phyloP scores from a whole-genome alignment of 768 basidiomycete genomes.

The Boletus rufocinnamomeus region DNA sequence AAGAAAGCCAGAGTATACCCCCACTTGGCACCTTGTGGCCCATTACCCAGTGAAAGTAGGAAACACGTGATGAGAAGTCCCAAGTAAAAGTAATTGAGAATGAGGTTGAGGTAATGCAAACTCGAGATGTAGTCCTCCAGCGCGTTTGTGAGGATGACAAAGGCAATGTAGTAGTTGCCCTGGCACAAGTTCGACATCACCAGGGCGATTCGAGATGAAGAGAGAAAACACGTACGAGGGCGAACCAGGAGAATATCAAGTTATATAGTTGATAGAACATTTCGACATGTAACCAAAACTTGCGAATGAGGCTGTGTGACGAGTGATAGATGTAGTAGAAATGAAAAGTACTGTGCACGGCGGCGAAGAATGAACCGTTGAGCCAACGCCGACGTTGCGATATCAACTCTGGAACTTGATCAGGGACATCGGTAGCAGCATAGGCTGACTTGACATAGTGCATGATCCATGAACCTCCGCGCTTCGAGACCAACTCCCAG shows the following conservation, averaged over 20 bases:
- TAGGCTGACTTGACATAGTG: slow-evolving; percentile 97
- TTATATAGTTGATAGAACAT: slow-evolving; percentile 90
- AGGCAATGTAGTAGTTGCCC: slow-evolving; percentile 93
- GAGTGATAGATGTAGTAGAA: slow-evolving; percentile 96
- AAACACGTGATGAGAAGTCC: slow-evolving; percentile 88
- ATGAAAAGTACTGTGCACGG: slow-evolving; percentile 87
- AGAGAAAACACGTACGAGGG: slow-evolving; percentile 52
- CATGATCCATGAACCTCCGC: slow-evolving; percentile 85
- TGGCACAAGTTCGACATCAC: slow-evolving; percentile 24
- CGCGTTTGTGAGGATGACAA: slow-evolving; percentile 72
- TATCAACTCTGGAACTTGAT: slow-evolving; percentile 92
- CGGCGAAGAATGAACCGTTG: slow-evolving; percentile 98
- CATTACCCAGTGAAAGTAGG: slow-evolving; percentile 83
- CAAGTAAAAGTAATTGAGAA: slow-evolving; percentile 86
- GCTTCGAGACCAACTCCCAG: slow-evolving; percentile 97
- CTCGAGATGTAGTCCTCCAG: slow-evolving; percentile 63
- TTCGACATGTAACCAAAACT: slow-evolving; percentile 95
- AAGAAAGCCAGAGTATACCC: slow-evolving; percentile 83
- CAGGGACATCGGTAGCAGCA: slow-evolving; percentile 91
- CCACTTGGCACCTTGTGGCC: slow-evolving; percentile 89
- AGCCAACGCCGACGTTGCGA: slow-evolving; percentile 96
- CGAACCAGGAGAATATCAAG: slow-evolving; percentile 90
- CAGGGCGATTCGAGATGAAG: not conserved
- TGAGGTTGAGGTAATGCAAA: slow-evolving; percentile 71
- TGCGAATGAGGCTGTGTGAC: slow-evolving; percentile 76